Evolutionary conservation across 257 asterid species (phyloP).

Genomic region (Lantana camara): DNA sequence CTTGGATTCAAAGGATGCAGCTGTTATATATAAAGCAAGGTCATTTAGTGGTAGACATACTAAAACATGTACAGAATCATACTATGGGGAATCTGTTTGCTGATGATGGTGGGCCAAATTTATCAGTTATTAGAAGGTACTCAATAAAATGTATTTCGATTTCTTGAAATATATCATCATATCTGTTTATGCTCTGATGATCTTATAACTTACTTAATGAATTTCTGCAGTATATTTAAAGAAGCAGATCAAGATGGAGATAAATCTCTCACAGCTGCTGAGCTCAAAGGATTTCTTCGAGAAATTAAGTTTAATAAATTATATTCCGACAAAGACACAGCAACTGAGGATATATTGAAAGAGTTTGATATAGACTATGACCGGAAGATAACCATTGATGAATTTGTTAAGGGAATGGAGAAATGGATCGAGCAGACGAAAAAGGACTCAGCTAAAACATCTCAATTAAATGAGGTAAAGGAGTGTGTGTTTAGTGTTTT

Average conservation of each 20-base stretch:
- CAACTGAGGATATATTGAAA: slow-evolving; percentile 31
- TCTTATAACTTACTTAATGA: neutral
- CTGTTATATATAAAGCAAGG: slow-evolving; percentile 45
- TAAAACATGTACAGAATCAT: slow-evolving; percentile 39
- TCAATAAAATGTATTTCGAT: neutral
- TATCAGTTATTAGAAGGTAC: slow-evolving; percentile 40
- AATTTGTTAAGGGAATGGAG: slow-evolving; percentile 42
- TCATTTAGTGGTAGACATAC: slow-evolving; percentile 44
- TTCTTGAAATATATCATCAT: neutral
- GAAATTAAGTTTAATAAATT: slow-evolving; percentile 31
- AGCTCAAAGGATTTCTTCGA: slow-evolving; percentile 37
- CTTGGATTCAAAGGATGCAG: slow-evolving; percentile 46
- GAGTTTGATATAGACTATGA: slow-evolving; percentile 42
- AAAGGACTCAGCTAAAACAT: slow-evolving; percentile 26
- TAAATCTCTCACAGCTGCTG: slow-evolving; percentile 32
- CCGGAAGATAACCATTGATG: slow-evolving; percentile 36
- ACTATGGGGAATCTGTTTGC: slow-evolving; percentile 33
- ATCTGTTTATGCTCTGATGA: neutral
- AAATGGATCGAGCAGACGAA: slow-evolving; percentile 43
- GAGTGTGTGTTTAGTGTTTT: neutral
- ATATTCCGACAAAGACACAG: slow-evolving; percentile 28
- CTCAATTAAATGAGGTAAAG: slow-evolving; percentile 31
- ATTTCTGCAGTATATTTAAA: slow-evolving; percentile 30
- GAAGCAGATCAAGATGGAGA: slow-evolving; percentile 42
- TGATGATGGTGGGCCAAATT: slow-evolving; percentile 38